Base-by-base conservation (phyloP, 2,329 filamentous ascomycete genomes). In the Tolypocladium cylindrosporum region DNA sequence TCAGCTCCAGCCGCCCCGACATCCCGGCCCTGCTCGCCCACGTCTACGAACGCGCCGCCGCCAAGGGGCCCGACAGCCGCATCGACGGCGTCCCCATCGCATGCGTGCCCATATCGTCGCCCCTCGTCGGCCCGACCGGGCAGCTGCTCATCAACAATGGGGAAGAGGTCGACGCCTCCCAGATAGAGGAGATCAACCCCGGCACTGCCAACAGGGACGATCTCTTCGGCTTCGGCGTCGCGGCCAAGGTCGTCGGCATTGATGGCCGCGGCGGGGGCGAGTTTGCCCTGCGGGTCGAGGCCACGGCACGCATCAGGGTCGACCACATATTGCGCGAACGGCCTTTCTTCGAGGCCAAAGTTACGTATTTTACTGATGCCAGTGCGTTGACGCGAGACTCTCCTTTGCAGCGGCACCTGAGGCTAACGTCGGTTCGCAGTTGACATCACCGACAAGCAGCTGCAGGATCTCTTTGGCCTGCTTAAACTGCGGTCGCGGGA, bases 401-500 rank as follows among this genome's bases (percentile, higher is more conserved):
- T 11, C 41, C 41, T 14, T n/a, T 34, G 16, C 19, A 4, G 24
- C 16, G 31, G 39, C 40, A 43, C 16, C 2, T 10, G 11, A 34
- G 19, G 36, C 43, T 58, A 19, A 55, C 40, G 2, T 54, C 13
- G 37, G 55, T 34, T 50, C 19, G 10, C 54, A 74, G 72, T 65
- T 43, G 66, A 68, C 41, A 59, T 68, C 21, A 59, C 68, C 58
- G 86, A 92, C 62, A 74, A 82, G 54, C 82, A 87, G 61, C 77
- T 89, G 16, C 81, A 85, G 61, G 84, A 87, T 45, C 77, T 88
- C 31, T 97, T 97, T 70, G 80, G 83, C 54, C 84, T 90, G 58
- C 79, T 99, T 59, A 96, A 96, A 75, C 82, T 89, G 59, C 79
- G 93, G 51, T 95, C 92, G 7, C 83, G 90, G 60, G 93, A 97